Base-by-base conservation (phyloP, 352 stramenopile genomes). In the Phytophthora foliorum region DNA sequence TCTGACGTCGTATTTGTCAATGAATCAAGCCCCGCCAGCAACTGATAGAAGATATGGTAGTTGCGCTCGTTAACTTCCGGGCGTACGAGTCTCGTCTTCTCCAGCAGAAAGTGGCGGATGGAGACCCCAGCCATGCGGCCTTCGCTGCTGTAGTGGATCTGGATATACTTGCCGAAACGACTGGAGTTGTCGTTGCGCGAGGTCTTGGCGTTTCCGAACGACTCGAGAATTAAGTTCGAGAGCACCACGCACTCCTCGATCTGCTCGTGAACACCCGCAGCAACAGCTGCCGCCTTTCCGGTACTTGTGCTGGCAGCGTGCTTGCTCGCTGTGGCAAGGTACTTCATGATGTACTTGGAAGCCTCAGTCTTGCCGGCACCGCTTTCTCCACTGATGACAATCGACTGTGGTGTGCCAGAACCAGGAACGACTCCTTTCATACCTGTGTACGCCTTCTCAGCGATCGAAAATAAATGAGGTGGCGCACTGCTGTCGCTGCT, bases 361-460 rank as follows among this genome's bases (percentile, higher is more conserved):
- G 93, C 97, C 67, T 98, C 94, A 0, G 95, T 98, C 77, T 98
- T 98, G 8, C 95, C 95, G 0, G 94, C 94, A 8, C 95, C 95
- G 32, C 87, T 97, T 61, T 98, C 95, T 25, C 95, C 95, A 21
- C 89, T 97, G n/a, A 98, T 93, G 27, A 98, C 82, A 71, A 98
- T 98, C 1, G 89, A 98, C 69, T 98, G 95, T 36, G 96, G 86
- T 8, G 73, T 78, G 1, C 84, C 82, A 2, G 69, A 75, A 0
- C 85, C 85, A 10, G 82, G 66, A 4, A 89, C 56, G 9, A 81
- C 70, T 2, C 84, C 84, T 44, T 92, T 90, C 82, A 93, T 89
- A 14, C 83, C 78, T 4, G 65, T 69, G 49, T 95, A 95, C 24
- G 89, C 87, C 58, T 88, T 89, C 57, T 90, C 87, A 0, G 89